Percentiles rank a stretch among this genome's conserved stretches.
These are phyloP conservation scores for Boechera stricta DNA, from an alignment of 345 rosid genomes.

Conservation along the genomic window DNA sequence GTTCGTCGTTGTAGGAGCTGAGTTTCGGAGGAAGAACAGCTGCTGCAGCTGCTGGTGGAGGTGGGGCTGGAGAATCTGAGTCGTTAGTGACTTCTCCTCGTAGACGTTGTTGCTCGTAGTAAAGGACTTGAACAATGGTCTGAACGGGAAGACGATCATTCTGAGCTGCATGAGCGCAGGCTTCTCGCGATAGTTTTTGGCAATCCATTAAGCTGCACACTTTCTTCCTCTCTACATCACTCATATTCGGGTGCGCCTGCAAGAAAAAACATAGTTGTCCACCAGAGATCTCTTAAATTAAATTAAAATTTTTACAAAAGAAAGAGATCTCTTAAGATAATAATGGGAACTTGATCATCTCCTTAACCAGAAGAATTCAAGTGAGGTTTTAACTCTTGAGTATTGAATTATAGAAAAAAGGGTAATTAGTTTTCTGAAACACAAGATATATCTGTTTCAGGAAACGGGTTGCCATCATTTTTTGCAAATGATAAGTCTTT, in stretches of 20 bases:
- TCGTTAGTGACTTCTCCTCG: constrained; percentile 72
- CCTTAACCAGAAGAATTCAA: not conserved
- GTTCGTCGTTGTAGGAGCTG: constrained; percentile 56
- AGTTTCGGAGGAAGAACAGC: constrained; percentile 52
- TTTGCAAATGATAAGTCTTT: not conserved
- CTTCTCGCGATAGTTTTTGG: constrained; percentile 89
- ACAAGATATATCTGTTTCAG: not conserved
- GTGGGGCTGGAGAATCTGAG: constrained; percentile 31
- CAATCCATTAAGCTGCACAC: constrained; percentile 95
- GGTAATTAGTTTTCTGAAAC: not conserved
- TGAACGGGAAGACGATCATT: constrained; percentile 91
- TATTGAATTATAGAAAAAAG: not conserved
- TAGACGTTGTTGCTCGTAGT: constrained; percentile 87
- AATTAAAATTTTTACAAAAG: too few species aligned
- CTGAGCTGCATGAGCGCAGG: constrained; percentile 95
- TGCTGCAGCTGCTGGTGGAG: constrained; percentile 34
- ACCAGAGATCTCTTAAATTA: not conserved
- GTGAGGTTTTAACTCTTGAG: not conserved
- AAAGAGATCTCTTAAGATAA: not conserved
- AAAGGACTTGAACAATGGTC: constrained; percentile 92
- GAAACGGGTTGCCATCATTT: not conserved
- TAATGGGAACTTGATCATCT: not conserved
- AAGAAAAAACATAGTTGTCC: not conserved
- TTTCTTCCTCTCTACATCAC: constrained; percentile 93
- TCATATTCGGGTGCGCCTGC: constrained; percentile 86